Base-by-base conservation (phyloP, 148 eudicot genomes). In the Rhododendron ferrugineum region DNA sequence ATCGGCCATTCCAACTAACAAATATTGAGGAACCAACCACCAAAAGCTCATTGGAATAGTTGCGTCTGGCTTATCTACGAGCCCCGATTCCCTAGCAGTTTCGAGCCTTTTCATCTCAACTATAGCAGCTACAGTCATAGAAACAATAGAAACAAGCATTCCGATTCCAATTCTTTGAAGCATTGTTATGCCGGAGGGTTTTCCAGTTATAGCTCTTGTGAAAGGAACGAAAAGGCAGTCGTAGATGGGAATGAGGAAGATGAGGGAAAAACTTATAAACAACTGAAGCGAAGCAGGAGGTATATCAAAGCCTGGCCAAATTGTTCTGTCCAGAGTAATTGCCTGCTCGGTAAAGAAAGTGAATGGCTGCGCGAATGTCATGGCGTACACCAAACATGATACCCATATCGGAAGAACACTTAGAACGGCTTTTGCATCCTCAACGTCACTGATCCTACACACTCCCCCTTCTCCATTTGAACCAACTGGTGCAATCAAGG, bases 371-470 rank as follows among this genome's bases (percentile, higher is more conserved):
- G 93, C 87, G 70, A 85, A 88, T 26, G 88, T 85, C 6, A 89
- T 34, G 47, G 87, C 89, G 7, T 87, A 89, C 9, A 74, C 78
- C 50, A 92, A 85, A 80, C 91, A 87, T 0, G 91, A 83, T 0
- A 56, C 4, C 92, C 91, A 89, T 47, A 92, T 86, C 36, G 93
- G 93, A 76, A 92, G 36, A 1, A 92, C 84, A 64, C 91, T 82
- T 16, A 92, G 83, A 49, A 90, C 81, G 37, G 89, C 79, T 42
- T 92, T 92, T n/a, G 92, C 92, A 20, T 92, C 90, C 84, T 92
- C 93, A 0, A 92, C 89, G 52, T 90, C 89, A 50, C 26, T 62
- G 5, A 82, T 78, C 80, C 87, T 90, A 79, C 92, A 89, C 23
- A 79, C 62, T 74, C 60, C 66, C 34, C 50, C 89, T 18, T 84